Conservation (phyloP, 805 yeast genomes). For the Deakozyma indianensis region DNA sequence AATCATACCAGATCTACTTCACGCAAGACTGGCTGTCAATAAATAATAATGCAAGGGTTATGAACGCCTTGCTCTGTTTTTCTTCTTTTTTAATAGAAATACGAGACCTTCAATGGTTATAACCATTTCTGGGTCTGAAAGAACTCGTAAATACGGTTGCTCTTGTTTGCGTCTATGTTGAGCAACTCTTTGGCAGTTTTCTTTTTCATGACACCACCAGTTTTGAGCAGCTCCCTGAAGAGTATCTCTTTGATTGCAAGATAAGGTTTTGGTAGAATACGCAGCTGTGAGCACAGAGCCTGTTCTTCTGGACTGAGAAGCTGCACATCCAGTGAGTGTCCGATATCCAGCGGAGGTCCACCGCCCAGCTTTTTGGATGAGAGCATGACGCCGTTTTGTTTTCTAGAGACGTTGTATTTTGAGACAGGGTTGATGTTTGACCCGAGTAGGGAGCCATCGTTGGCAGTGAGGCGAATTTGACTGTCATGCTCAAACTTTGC, state of each 20-base stretch:
- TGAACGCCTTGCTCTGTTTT: no score
- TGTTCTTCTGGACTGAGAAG: constrained; percentile 80
- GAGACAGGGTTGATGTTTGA: constrained; percentile 6
- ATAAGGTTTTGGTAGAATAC: constrained; percentile 87
- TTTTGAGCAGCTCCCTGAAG: constrained; percentile 72
- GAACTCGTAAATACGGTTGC: constrained; percentile 81
- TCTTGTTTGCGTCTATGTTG: constrained; percentile 72
- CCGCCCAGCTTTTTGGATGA: constrained; percentile 14
- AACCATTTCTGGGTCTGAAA: constrained; percentile 88
- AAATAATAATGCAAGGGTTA: no score
- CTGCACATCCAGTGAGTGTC: constrained; percentile 67
- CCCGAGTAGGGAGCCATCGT: constrained; percentile 9
- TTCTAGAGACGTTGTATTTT: constrained; percentile 5
- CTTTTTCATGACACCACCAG: constrained; percentile 73
- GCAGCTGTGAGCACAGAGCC: constrained; percentile 64
- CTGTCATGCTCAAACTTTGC: constrained; percentile 80
- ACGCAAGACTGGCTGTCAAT: background rate
- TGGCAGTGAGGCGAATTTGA: constrained; percentile 43
- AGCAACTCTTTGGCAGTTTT: constrained; percentile 66
- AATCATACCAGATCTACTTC: no score
- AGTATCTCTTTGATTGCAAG: constrained; percentile 81
- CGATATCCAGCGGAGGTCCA: constrained; percentile 23
- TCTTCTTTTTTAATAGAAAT: no score
- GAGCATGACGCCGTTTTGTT: constrained; percentile 10
- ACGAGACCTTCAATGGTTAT: no score